Percentiles rank a stretch among this genome's conserved stretches.
These are phyloP conservation scores for Clathrospora elynae DNA, from an alignment of 2,329 filamentous ascomycete genomes.

Conservation along the genomic window DNA sequence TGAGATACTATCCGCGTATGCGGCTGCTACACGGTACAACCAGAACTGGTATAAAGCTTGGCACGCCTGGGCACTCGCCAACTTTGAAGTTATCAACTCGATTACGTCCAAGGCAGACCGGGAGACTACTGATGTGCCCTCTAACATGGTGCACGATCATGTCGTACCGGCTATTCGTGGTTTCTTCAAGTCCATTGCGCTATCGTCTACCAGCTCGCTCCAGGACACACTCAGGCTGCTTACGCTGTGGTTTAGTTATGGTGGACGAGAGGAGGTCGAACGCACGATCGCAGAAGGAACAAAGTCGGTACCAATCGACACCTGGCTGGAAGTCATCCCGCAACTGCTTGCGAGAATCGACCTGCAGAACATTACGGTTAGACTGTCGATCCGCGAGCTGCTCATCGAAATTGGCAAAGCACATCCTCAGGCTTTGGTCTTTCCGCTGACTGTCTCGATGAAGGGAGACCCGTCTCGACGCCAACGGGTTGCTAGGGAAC, in stretches of 20 bases:
- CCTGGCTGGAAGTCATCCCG: conserved; percentile 97
- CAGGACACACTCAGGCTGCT: conserved; percentile 93
- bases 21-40: conserved; percentile 90
- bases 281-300: conserved; percentile 88
- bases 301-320: conserved; percentile 89
- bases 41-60: conserved; percentile 98
- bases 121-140: conserved; percentile 63
- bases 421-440: conserved; percentile 95
- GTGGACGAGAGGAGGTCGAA: conserved; percentile 86
- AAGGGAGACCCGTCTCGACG: conserved; percentile 88
- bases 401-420: conserved; percentile 90
- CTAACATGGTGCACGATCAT: conserved; percentile 76
- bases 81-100: conserved; percentile 95
- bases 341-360: conserved; percentile 98
- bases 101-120: conserved; percentile 70
- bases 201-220: conserved; percentile 88
- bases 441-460: conserved; percentile 96
- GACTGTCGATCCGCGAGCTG: conserved; percentile 88
- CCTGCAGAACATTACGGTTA: conserved; percentile 86
- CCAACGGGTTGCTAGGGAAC: conserved; percentile 84
- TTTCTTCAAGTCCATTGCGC: conserved; percentile 95
- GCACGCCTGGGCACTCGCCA: conserved; percentile 97
- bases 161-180: conserved; percentile 93
- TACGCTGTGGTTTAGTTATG: conserved; percentile 95
- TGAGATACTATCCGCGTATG: conserved; percentile 89